A percentile compares a stretch with the other conserved stretches of the same genome.
phyloP scores from a whole-genome alignment of 805 yeast species.

The Soucietia sequanensis region DNA sequence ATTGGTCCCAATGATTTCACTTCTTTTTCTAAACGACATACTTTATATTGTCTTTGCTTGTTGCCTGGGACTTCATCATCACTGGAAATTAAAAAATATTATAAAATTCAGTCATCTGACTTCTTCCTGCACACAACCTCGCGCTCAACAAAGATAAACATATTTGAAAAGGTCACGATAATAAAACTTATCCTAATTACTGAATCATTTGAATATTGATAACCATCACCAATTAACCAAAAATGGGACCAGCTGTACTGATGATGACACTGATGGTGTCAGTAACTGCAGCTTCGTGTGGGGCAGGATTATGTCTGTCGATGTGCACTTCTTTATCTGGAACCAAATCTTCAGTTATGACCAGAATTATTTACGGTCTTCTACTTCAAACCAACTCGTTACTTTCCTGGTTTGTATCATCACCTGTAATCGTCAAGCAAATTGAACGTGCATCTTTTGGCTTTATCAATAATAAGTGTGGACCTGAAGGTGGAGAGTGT shows the following conservation, averaged over 20 bases:
- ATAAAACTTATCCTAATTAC: no score
- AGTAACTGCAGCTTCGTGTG: no score
- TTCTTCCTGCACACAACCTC: no score
- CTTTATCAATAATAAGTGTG: conserved; percentile 68
- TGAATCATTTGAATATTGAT: no score
- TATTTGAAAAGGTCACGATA: no score
- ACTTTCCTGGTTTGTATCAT: conserved; percentile 88
- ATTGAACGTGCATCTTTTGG: conserved; percentile 73
- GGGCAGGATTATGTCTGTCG: conserved; percentile 64
- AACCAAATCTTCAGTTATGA: conserved; percentile 71
- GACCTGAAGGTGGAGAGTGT: conserved; percentile 70
- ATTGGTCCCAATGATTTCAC: conserved; percentile 34
- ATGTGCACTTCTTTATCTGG: conserved; percentile 53
- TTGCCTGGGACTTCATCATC: no score
- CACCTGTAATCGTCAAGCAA: conserved; percentile 73
- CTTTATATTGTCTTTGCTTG: no score
- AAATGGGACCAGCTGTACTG: conserved; percentile 60
- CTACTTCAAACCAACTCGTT: conserved; percentile 75
- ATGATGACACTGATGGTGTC: conserved; percentile 49
- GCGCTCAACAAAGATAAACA: no score
- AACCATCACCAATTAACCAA: no score
- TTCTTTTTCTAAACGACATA: conserved; percentile 45
- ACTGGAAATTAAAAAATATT: no score
- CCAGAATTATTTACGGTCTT: conserved; percentile 83
- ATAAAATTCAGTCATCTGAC: no score